phyloP scores from a whole-genome alignment of 2,329 filamentous ascomycete species.

The Sphaerulina populicola region DNA sequence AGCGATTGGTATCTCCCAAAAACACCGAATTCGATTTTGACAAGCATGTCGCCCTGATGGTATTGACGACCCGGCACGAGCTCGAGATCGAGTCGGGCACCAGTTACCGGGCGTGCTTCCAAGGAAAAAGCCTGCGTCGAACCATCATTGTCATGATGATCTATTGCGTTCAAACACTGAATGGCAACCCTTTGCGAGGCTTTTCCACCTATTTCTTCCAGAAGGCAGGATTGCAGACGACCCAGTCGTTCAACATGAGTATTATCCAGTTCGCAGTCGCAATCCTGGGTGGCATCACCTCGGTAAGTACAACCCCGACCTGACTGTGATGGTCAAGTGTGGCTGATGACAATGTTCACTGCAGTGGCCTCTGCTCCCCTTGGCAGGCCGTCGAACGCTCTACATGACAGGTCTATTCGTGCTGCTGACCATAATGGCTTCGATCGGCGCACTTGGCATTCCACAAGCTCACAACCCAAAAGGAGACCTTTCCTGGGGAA shows the following conservation, averaged over 20 bases:
- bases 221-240: conserved; percentile 30
- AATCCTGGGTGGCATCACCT: conserved; percentile 28
- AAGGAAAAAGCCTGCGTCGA: conserved; percentile 29
- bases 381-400: conserved; percentile 31
- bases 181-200: conserved; percentile 29
- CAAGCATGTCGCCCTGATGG: conserved; percentile 22
- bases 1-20: conserved; percentile 24
- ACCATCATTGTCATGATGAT: conserved; percentile 31
- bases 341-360: background rate
- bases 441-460: conserved; percentile 20
- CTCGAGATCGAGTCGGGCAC: conserved; percentile 23
- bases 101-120: conserved; percentile 32
- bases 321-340: background rate
- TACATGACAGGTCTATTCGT: conserved; percentile 25
- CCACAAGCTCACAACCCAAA: conserved; percentile 11
- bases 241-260: conserved; percentile 24
- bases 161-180: conserved; percentile 30
- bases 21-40: conserved; percentile 20
- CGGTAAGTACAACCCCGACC: conserved; percentile 10
- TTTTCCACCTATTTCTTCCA: conserved; percentile 34
- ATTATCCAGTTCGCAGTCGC: conserved; percentile 35
- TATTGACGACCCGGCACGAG: conserved; percentile 25
- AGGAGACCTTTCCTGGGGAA: conserved; percentile 17
- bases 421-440: conserved; percentile 15
- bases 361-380: conserved; percentile 29